Percentiles rank a stretch among this genome's conserved stretches.
phyloP scores from a whole-genome alignment of 441 rosid species.

The Aleurites moluccanus region DNA sequence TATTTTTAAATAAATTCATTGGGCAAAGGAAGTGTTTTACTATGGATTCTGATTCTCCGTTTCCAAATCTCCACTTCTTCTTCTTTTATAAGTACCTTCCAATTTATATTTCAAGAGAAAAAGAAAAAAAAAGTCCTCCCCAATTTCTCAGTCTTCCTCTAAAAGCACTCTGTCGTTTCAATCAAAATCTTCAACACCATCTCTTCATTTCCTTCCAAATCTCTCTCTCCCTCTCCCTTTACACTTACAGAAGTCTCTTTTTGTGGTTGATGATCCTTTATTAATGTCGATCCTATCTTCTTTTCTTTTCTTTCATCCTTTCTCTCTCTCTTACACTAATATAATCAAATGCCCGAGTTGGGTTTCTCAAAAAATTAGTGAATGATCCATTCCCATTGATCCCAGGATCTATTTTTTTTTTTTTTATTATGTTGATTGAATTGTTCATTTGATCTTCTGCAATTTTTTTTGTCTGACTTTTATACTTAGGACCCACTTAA shows the following conservation, averaged over 20 bases:
- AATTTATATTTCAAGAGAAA: too few species aligned
- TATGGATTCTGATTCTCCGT: background rate
- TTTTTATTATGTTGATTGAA: background rate
- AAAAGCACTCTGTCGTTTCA: conserved; percentile 13
- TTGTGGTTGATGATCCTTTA: background rate
- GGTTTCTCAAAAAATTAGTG: background rate
- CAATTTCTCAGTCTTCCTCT: background rate
- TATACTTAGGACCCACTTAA: background rate
- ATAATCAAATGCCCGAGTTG: background rate
- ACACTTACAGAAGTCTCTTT: background rate
- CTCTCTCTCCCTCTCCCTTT: background rate
- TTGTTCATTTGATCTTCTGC: background rate
- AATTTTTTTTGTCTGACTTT: background rate
- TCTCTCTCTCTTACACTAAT: background rate
- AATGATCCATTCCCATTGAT: background rate
- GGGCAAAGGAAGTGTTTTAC: too few species aligned
- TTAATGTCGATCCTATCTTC: background rate
- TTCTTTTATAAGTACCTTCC: too few species aligned
- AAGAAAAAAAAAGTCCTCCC: too few species aligned
- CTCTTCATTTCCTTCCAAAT: background rate
- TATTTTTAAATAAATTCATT: too few species aligned
- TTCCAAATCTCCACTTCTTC: background rate
- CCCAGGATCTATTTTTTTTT: background rate
- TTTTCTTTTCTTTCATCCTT: background rate
- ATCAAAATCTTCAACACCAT: background rate